These are phyloP conservation scores for Ramaria rubella DNA, from an alignment of 768 basidiomycete species.

Conservation along the genomic window DNA sequence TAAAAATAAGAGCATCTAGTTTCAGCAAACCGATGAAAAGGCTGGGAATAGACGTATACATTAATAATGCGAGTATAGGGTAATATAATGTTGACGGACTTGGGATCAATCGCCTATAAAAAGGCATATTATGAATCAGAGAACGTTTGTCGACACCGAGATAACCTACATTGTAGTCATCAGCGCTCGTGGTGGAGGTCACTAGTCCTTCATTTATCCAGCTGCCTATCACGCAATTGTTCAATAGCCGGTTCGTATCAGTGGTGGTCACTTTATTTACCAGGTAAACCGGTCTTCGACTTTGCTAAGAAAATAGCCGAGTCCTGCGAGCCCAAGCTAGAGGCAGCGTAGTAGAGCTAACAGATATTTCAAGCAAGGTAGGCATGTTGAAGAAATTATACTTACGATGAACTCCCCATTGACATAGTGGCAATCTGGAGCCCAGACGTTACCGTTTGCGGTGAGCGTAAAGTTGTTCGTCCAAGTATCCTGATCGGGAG, in stretches of 20 bases:
- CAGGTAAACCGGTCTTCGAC: constrained; percentile 36
- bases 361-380: constrained; percentile 6
- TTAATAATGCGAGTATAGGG: background rate
- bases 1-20: no score
- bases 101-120: constrained; percentile 46
- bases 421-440: constrained; percentile 29
- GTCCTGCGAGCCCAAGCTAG: constrained; percentile 47
- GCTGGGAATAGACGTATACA: background rate
- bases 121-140: background rate
- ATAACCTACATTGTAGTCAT: constrained; percentile 35
- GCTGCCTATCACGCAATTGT: background rate
- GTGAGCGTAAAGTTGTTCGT: constrained; percentile 44
- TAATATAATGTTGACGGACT: constrained; percentile 27
- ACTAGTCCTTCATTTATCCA: constrained; percentile 44
- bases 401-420: constrained; percentile 20
- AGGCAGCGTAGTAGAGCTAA: constrained; percentile 50
- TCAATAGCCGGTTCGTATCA: background rate
- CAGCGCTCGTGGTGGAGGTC: constrained; percentile 33
- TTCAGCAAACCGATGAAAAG: constrained; percentile 32
- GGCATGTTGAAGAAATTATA: background rate
- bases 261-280: background rate
- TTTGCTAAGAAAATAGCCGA: constrained; percentile 51
- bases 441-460: constrained; percentile 35
- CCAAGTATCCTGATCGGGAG: constrained; percentile 41
- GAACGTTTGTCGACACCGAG: background rate